phyloP scores from a whole-genome alignment of 176 grass and related monocot genomes.

The Alloteropsis semialata region DNA sequence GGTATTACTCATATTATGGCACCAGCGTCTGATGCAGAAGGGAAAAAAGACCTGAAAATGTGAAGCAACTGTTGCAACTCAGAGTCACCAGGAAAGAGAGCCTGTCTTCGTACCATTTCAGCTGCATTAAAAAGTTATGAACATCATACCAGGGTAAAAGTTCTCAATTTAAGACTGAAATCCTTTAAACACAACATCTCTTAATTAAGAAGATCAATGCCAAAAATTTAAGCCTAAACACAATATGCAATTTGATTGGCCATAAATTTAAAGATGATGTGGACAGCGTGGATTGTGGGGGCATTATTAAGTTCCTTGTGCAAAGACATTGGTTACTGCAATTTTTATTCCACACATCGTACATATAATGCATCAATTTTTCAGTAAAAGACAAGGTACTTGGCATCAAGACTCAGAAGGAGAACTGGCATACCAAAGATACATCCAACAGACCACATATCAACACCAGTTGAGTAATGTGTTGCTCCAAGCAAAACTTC shows the following conservation, averaged over 20 bases:
- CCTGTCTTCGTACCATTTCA: constrained; percentile 89
- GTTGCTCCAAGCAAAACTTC: constrained; percentile 81
- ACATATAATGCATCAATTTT: background rate
- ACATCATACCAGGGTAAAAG: background rate
- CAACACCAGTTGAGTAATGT: constrained; percentile 94
- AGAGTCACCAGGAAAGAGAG: constrained; percentile 88
- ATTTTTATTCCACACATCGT: background rate
- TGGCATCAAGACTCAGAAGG: background rate
- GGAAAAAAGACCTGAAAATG: constrained; percentile 74
- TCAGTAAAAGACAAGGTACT: background rate
- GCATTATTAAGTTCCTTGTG: background rate
- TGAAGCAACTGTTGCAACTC: constrained; percentile 94
- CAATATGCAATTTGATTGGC: background rate
- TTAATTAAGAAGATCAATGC: background rate
- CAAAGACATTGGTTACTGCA: background rate
- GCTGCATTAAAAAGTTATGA: constrained; percentile 51
- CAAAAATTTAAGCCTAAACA: background rate
- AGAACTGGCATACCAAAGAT: constrained; percentile 70
- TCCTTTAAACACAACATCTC: background rate
- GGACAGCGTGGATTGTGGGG: no score
- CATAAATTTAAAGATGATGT: background rate
- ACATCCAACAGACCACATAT: constrained; percentile 95
- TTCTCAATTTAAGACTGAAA: background rate
- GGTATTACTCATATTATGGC: background rate
- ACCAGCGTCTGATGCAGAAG: background rate